These are phyloP conservation scores for Aspergillus jensenii DNA, from an alignment of 2,329 filamentous ascomycete species.

Conservation along the genomic window DNA sequence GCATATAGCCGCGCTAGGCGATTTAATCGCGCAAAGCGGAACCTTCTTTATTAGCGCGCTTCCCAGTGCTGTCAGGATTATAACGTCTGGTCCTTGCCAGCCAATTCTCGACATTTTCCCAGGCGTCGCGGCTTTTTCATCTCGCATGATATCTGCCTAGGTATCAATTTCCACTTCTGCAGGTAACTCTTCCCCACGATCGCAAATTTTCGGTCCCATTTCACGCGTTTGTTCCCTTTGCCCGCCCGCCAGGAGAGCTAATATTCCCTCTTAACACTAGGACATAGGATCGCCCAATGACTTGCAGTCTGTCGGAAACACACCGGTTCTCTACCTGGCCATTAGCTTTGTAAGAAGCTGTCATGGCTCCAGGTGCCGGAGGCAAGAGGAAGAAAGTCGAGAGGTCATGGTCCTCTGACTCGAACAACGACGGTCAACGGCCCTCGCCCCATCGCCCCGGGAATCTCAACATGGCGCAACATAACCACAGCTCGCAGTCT, in stretches of 20 bases:
- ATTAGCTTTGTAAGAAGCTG: constrained; percentile 26
- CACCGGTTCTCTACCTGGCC: constrained; percentile 27
- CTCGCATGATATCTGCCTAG: constrained; percentile 16
- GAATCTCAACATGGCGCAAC: constrained; percentile 54
- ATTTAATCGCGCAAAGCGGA: constrained; percentile 8
- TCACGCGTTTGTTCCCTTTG: background rate
- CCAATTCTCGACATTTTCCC: constrained; percentile 3
- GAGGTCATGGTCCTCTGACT: constrained; percentile 45
- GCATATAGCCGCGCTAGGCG: constrained; percentile 14
- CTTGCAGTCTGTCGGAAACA: constrained; percentile 29
- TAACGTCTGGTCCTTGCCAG: constrained; percentile 10
- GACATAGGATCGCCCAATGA: constrained; percentile 29
- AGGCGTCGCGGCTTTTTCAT: constrained; percentile 7
- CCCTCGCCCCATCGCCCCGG: constrained; percentile 50
- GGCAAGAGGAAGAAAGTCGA: constrained; percentile 58
- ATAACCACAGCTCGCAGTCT: constrained; percentile 42
- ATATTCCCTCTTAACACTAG: constrained; percentile 1
- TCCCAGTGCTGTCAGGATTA: background rate
- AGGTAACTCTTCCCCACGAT: constrained; percentile 9
- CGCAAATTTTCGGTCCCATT: background rate
- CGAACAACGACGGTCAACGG: constrained; percentile 39
- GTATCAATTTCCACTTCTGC: constrained; percentile 1
- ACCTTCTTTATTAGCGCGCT: background rate
- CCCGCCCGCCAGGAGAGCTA: constrained; percentile 8
- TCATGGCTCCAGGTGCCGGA: constrained; percentile 52